These are phyloP conservation scores for Serendipita sp. DNA, from an alignment of 768 basidiomycete genomes.

Conservation along the genomic window DNA sequence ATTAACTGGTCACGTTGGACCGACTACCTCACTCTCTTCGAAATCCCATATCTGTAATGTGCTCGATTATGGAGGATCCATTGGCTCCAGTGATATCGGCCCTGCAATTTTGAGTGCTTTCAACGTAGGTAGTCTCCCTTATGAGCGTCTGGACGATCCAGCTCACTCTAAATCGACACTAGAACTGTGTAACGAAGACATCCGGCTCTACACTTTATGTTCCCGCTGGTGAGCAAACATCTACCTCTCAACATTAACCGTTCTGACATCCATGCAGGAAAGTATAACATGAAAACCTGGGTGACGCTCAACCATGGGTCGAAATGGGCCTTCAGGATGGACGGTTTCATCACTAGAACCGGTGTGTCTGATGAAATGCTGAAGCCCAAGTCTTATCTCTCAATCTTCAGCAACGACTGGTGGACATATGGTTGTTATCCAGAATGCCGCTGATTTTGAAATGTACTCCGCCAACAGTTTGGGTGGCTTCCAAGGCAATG, in stretches of 20 bases:
- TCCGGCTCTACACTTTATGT: slow-evolving; percentile 13
- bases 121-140: slow-evolving; percentile 5
- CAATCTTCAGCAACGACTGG: slow-evolving; percentile 10
- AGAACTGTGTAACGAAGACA: slow-evolving; percentile 17
- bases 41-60: slow-evolving; percentile 18
- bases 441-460: slow-evolving; percentile 20
- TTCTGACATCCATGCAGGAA: background rate
- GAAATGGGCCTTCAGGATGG: slow-evolving; percentile 13
- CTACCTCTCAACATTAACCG: background rate
- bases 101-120: slow-evolving; percentile 18
- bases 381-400: background rate
- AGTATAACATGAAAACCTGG: slow-evolving; percentile 17
- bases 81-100: slow-evolving; percentile 19
- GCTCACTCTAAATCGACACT: slow-evolving; percentile 17
- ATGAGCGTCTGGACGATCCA: slow-evolving; percentile 14
- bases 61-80: slow-evolving; percentile 17
- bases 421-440: slow-evolving; percentile 19
- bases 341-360: slow-evolving; percentile 19
- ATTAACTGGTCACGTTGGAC: slow-evolving; percentile 15
- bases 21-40: slow-evolving; percentile 13
- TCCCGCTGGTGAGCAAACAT: slow-evolving; percentile 17
- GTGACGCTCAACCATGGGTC: slow-evolving; percentile 15
- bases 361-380: slow-evolving; percentile 3
- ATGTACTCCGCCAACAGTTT: slow-evolving; percentile 18
- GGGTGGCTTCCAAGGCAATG: slow-evolving; percentile 19